Conservation (phyloP, 2,329 filamentous ascomycete species). For the Paracorniculantispora psalliotae region DNA sequence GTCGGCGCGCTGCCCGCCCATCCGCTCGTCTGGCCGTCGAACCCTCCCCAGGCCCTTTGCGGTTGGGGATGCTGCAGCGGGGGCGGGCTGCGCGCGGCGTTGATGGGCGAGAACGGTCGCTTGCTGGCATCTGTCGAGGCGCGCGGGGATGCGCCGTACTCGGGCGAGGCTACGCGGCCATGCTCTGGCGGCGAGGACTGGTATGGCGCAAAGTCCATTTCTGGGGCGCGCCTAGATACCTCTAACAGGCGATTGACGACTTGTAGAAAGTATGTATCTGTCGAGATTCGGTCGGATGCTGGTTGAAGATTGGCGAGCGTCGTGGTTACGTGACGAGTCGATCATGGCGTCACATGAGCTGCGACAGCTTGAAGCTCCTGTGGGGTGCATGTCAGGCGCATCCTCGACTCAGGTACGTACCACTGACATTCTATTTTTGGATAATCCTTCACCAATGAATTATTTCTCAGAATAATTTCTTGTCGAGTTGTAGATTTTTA, state of each 20-base stretch:
- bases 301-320: background rate
- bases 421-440: too few relatives aligned
- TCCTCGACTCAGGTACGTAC: background rate
- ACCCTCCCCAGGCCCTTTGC: slow-evolving; percentile 47
- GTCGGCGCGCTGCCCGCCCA: slow-evolving; percentile 26
- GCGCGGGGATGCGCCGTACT: slow-evolving; percentile 44
- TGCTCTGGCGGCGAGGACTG: slow-evolving; percentile 87
- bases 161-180: slow-evolving; percentile 72
- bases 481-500: too few relatives aligned
- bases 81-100: slow-evolving; percentile 36
- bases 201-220: slow-evolving; percentile 94
- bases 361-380: slow-evolving; percentile 11
- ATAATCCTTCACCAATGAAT: too few relatives aligned
- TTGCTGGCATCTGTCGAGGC: slow-evolving; percentile 50
- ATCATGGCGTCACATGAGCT: slow-evolving; percentile 4
- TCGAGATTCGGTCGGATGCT: background rate
- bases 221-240: slow-evolving; percentile 16
- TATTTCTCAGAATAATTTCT: too few relatives aligned
- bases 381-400: slow-evolving; percentile 9
- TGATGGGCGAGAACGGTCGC: slow-evolving; percentile 47
- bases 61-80: slow-evolving; percentile 48
- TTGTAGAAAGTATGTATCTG: too few relatives aligned
- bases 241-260: too few relatives aligned
- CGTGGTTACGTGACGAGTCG: background rate
- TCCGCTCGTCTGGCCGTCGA: slow-evolving; percentile 33